Percentiles rank a stretch among this genome's conserved stretches.
These are phyloP conservation scores for Filosporella fistucella DNA, from an alignment of 495 filamentous ascomycete species.

Conservation along the genomic window DNA sequence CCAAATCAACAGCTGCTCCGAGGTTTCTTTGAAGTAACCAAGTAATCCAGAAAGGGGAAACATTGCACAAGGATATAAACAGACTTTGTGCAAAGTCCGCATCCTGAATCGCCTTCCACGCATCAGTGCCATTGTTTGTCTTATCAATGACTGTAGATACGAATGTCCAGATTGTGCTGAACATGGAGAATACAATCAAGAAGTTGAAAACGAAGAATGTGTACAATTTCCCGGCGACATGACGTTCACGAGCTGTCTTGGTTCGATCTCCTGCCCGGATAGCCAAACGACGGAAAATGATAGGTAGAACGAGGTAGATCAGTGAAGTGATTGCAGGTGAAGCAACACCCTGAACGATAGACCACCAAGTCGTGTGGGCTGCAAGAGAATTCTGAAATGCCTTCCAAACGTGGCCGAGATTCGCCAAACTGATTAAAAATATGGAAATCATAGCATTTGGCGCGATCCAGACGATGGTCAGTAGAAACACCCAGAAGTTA, in stretches of 20 bases:
- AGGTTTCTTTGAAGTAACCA: conserved; percentile 91
- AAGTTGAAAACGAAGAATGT: conserved; percentile 99
- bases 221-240: conserved; percentile 88
- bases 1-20: conserved; percentile 83
- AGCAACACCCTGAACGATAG: conserved; percentile 86
- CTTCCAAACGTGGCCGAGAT: conserved; percentile 76
- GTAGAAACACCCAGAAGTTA: conserved; percentile 71
- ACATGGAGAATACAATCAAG: conserved; percentile 86
- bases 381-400: conserved; percentile 63
- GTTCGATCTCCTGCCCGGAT: conserved; percentile 78
- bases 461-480: conserved; percentile 88
- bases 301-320: conserved; percentile 83
- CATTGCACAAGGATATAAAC: conserved; percentile 64
- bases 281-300: conserved; percentile 80
- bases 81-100: conserved; percentile 54
- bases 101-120: conserved; percentile 65
- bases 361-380: conserved; percentile 63
- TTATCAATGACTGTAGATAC: conserved; percentile 56
- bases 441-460: conserved; percentile 94
- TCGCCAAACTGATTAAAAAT: conserved; percentile 80
- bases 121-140: conserved; percentile 44
- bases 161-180: conserved; percentile 72
- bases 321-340: conserved; percentile 89
- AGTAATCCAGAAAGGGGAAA: conserved; percentile 90
- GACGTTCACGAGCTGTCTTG: conserved; percentile 89